These are phyloP conservation scores for Globisporangium takayamanum DNA, from an alignment of 352 stramenopile species.

Conservation along the genomic window DNA sequence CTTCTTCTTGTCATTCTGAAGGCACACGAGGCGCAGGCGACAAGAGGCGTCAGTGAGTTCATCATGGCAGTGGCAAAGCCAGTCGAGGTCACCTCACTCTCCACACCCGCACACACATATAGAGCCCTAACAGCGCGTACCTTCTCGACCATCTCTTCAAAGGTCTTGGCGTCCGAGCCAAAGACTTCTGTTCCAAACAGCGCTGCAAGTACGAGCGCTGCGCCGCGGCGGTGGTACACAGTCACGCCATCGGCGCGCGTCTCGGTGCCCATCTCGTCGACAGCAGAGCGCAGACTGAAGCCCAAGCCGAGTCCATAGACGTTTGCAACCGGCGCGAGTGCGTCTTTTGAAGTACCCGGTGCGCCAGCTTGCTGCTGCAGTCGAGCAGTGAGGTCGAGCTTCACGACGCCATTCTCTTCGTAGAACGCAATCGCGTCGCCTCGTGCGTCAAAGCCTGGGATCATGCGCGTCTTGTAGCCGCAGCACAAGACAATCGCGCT, in stretches of 20 bases:
- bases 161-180: conserved; percentile 42
- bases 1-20: conserved; percentile 38
- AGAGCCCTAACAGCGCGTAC: conserved; percentile 1
- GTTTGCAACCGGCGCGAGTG: conserved; percentile 8
- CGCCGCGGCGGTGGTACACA: conserved; percentile 80
- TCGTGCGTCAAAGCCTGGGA: conserved; percentile 40
- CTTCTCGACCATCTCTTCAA: conserved; percentile 86
- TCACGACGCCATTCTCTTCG: conserved; percentile 57
- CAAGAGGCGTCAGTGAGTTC: conserved; percentile 2
- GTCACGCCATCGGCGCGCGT: conserved; percentile 79
- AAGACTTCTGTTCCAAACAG: conserved; percentile 60
- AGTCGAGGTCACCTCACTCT: neutral
- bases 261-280: conserved; percentile 75
- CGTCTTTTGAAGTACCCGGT: neutral
- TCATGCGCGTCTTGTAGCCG: conserved; percentile 67
- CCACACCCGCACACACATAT: neutral
- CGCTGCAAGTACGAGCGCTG: conserved; percentile 57
- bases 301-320: conserved; percentile 71
- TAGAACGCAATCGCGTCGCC: conserved; percentile 36
- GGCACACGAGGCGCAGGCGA: conserved; percentile 1
- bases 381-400: conserved; percentile 48
- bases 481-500: conserved; percentile 77
- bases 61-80: neutral
- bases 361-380: conserved; percentile 22
- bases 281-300: conserved; percentile 64